phyloP scores from a whole-genome alignment of 129 eudicot genomes.

The Artemisia tridentata region DNA sequence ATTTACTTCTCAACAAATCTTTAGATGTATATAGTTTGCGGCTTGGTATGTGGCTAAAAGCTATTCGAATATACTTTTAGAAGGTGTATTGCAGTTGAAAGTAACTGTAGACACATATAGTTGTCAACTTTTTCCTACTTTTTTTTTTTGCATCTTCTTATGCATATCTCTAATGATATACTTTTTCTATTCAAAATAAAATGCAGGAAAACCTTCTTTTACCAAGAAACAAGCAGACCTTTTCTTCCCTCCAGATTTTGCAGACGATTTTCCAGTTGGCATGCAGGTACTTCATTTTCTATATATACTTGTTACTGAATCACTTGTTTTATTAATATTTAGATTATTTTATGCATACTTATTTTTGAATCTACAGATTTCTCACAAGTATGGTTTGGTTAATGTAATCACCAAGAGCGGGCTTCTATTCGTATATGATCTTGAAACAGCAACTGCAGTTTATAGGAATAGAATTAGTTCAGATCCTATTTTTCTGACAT shows the following conservation, averaged over 20 bases:
- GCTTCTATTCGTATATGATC: conserved; percentile 87
- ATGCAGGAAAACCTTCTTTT: conserved; percentile 77
- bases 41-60: not conserved
- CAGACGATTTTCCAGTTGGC: conserved; percentile 93
- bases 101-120: not conserved
- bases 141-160: not conserved
- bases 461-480: conserved; percentile 92
- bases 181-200: not conserved
- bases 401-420: conserved; percentile 93
- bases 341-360: too few relatives aligned
- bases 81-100: conserved; percentile 1
- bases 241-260: conserved; percentile 96
- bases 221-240: conserved; percentile 94
- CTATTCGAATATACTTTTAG: not conserved
- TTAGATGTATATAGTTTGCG: not conserved
- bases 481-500: conserved; percentile 85
- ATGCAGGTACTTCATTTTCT: conserved; percentile 65
- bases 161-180: conserved; percentile 8
- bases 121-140: not conserved
- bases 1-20: too few relatives aligned
- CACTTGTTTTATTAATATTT: not conserved
- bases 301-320: conserved; percentile 14
- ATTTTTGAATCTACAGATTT: conserved; percentile 53
- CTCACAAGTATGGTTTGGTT: conserved; percentile 76
- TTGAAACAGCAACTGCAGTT: conserved; percentile 90